Base-by-base conservation (phyloP, 2,329 filamentous ascomycete genomes). In the Cryphonectria carpinicola region DNA sequence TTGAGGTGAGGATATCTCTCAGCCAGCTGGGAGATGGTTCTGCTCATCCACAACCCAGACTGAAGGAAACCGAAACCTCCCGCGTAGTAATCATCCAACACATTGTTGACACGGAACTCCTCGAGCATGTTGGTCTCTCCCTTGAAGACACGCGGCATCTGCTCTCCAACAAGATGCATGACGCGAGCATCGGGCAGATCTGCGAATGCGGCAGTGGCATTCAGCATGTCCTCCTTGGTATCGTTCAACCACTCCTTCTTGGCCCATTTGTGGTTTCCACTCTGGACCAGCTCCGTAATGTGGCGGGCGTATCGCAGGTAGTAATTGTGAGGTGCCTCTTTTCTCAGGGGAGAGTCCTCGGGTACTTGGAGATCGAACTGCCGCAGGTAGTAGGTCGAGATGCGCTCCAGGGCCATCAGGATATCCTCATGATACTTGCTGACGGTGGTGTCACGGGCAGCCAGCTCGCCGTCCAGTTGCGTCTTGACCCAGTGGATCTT, bases 81-180 rank as follows among this genome's bases (percentile, higher is more conserved):
- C 14, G 46, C 49, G 11, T 69, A 69, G 28, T 69, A 69, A 2
- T 52, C 28, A 52, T 69, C 62, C 28, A 69, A 39, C 19, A 69
- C n/a, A 7, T 37, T 13, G 62, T 37, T 7, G 25, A 22, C 7
- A 1, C 67, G 67, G 4, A 69, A 25, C 3, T 76, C 72, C 67
- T 82, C 80, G 7, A 81, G 73, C 49, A 80, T 76, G 22, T 73
- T 78, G 7, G 60, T 75, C 25, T 78, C 74, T 7, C 77, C 78
- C 1, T 77, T 73, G 7, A 83, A 73, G 3, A 79, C 73, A 6
- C 74, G 73, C 0, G 77, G 70, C 6, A 83, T 65, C 17, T 76
- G 76, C 22, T 80, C 77, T 3, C 81, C 76, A 0, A 79, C 76
- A 0, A 75, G 74, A 4, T 75, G 65, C 1, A 78, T 65, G 1